Base-by-base conservation (phyloP, 352 stramenopile genomes). In the Pythium brachiatum region DNA sequence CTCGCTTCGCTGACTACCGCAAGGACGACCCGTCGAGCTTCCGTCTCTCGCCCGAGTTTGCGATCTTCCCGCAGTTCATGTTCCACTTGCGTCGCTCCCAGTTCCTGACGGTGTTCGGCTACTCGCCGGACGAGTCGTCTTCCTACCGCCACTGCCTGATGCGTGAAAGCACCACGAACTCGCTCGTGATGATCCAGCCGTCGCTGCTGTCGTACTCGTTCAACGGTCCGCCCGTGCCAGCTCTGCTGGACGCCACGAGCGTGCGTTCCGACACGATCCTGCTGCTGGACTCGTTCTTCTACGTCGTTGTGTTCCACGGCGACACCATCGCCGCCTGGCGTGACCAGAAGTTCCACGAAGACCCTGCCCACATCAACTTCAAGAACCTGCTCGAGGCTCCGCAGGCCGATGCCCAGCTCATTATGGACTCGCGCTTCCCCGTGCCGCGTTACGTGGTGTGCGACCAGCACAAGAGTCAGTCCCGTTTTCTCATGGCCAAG, bases 1-100 rank as follows among this genome's bases (percentile, higher is more conserved):
- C 96, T n/a, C 98, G 98, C 61, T 99, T 99, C 77, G 98, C 97
- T 13, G 92, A 99, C 63, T 99, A 99, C 77, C 80, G 90, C 62
- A 98, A 98, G 69, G 97, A 99, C 72, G 95, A 99, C 70, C 96
- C 97, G 31, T 96, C 84, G 55, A 98, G 83, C 38, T 99, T 99
- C 76, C 87, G 93, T 0, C 80, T 99, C 39, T 92, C 93, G 50
- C 83, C 92, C 21, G 96, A 99, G 86, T 99, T 99, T 69, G 92
- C 90, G 54, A 97, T 99, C 63, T 99, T 99, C 77, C 97, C 98
- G 48, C 97, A 99, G 79, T 99, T 99, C 74, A 99, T 99, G 89
- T 99, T 99, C 81, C 97, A 99, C 83, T 70, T 99, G 55, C 89
- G 98, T 36, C 86, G 98, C 29, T 99, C 96, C 43, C 97, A 99